These are phyloP conservation scores for Colletotrichum cuscutae DNA, from an alignment of 2,329 filamentous ascomycete genomes.

Conservation along the genomic window DNA sequence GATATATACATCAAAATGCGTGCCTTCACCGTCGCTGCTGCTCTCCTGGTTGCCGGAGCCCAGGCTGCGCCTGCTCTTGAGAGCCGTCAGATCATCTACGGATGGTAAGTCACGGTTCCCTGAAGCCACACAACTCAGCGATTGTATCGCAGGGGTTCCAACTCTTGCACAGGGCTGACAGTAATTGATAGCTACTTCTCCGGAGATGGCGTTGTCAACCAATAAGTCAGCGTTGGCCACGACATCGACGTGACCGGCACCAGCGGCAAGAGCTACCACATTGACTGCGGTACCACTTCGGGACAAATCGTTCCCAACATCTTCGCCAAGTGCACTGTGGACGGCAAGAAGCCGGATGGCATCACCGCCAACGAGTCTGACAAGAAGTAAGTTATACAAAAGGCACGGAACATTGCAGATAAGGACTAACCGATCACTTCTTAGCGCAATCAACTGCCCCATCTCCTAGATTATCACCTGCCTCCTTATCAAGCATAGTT, in stretches of 20 bases:
- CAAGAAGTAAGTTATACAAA: constrained; percentile 1
- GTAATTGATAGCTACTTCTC: constrained; percentile 2
- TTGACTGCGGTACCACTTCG: constrained; percentile 25
- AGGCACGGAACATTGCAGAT: too few relatives aligned
- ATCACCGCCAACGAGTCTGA: constrained; percentile 7
- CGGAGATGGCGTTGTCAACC: constrained; percentile 10
- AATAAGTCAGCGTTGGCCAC: constrained; percentile 16
- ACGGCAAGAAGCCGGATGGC: not conserved
- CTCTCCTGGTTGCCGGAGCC: constrained; percentile 4
- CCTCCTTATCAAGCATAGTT: not conserved
- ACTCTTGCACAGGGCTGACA: not conserved
- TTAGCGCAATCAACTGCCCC: constrained; percentile 28
- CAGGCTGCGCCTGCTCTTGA: constrained; percentile 16
- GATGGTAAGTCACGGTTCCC: constrained; percentile 5
- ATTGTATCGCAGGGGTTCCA: not conserved
- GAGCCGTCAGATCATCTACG: constrained; percentile 20
- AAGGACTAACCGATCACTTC: too few relatives aligned
- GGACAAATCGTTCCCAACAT: constrained; percentile 21
- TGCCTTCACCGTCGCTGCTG: not conserved
- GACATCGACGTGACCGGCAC: not conserved
- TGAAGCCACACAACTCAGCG: not conserved
- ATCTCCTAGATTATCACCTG: not conserved
- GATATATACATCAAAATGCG: constrained; percentile 1
- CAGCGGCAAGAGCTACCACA: constrained; percentile 11
- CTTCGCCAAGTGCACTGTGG: constrained; percentile 22